phyloP scores from a whole-genome alignment of 2,329 filamentous ascomycete genomes.

The Colletotrichum cuscutae region DNA sequence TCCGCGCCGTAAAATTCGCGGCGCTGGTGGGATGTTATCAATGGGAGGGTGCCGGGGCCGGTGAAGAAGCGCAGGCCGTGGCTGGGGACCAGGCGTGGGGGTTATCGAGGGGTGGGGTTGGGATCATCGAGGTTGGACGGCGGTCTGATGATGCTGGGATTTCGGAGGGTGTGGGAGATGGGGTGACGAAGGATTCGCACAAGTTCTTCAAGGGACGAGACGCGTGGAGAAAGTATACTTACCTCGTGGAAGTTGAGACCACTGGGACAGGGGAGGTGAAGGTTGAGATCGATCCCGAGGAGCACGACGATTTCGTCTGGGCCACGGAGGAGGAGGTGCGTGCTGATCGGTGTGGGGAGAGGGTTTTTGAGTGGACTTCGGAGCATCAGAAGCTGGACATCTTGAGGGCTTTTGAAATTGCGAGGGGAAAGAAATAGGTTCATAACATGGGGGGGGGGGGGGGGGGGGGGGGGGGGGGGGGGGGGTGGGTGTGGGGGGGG shows the following conservation, averaged over 20 bases:
- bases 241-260: conserved; percentile 45
- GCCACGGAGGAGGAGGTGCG: conserved; percentile 50
- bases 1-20: conserved; percentile 52
- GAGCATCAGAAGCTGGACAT: conserved; percentile 33
- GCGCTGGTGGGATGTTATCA: conserved; percentile 46
- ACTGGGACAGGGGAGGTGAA: not conserved
- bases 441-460: no score
- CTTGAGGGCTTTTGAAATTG: conserved; percentile 27
- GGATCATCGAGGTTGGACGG: not conserved
- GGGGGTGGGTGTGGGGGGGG: no score
- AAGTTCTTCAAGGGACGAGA: not conserved
- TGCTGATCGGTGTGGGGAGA: conserved; percentile 9
- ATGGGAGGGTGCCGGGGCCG: conserved; percentile 23
- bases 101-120: conserved; percentile 20
- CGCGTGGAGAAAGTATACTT: conserved; percentile 48
- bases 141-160: not conserved
- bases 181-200: not conserved
- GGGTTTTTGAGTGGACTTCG: conserved; percentile 33
- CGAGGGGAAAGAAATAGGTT: not conserved
- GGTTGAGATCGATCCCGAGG: conserved; percentile 47
- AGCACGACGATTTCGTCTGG: conserved; percentile 53
- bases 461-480: no score
- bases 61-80: conserved; percentile 6
- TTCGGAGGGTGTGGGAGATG: conserved; percentile 20
- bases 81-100: conserved; percentile 34